Evolutionary conservation across 208 protist genomes (phyloP).

Genomic region (Wallacemonas collosoma): DNA sequence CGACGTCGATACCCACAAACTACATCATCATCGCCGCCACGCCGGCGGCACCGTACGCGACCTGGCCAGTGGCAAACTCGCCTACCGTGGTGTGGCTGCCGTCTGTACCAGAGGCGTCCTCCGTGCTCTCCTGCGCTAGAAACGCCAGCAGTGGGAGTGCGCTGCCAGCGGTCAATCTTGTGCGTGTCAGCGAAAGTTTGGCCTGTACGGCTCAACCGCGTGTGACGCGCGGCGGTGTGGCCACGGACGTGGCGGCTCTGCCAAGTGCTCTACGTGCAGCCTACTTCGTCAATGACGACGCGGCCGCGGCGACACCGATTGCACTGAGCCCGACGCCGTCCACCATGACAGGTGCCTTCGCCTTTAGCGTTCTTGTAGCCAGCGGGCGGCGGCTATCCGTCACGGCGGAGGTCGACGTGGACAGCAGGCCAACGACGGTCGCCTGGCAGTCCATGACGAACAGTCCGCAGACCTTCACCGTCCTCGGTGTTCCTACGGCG

Average conservation of each 20-base stretch:
- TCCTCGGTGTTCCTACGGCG: conserved; percentile 66
- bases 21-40: conserved; percentile 55
- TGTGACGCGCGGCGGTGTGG: conserved; percentile 34
- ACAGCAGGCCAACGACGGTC: conserved; percentile 1
- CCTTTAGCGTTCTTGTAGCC: conserved; percentile 38
- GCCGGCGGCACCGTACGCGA: conserved; percentile 36
- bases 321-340: conserved; percentile 50
- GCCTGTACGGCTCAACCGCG: conserved; percentile 64
- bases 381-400: conserved; percentile 33
- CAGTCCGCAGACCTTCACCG: conserved; percentile 61
- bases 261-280: conserved; percentile 42
- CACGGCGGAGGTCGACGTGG: conserved; percentile 33
- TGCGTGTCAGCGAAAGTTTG: conserved; percentile 44
- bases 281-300: conserved; percentile 30
- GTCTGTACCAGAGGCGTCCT: conserved; percentile 38
- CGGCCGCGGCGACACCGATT: conserved; percentile 30
- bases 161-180: conserved; percentile 28
- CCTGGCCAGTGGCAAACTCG: conserved; percentile 62
- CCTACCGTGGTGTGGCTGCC: conserved; percentile 68
- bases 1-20: conserved; percentile 30
- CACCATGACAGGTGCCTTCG: conserved; percentile 60
- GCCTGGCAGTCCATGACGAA: conserved; percentile 51
- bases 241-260: conserved; percentile 55
- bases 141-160: neutral
- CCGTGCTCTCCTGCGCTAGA: conserved; percentile 41